Evolutionary conservation across 768 basidiomycete species (phyloP).

Genomic region (Auricularia cornea): DNA sequence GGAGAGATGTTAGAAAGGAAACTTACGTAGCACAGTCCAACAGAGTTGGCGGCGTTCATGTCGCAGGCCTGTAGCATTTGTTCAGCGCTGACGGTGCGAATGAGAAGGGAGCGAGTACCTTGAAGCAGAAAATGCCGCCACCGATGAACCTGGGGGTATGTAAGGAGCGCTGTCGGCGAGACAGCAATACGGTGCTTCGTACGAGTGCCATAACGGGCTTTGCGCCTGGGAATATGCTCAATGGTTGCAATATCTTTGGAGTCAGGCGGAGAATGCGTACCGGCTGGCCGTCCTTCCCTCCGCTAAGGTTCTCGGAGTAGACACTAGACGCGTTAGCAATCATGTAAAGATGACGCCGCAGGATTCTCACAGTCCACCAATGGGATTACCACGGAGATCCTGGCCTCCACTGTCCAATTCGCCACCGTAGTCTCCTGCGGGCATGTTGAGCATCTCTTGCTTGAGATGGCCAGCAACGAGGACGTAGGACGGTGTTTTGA

Average conservation of each 20-base stretch:
- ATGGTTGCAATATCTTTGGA: too few relatives aligned
- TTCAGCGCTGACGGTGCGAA: constrained; percentile 34
- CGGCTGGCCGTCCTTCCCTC: constrained; percentile 40
- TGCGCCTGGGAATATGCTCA: too few relatives aligned
- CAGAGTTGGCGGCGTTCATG: constrained; percentile 39
- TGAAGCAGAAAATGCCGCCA: constrained; percentile 54
- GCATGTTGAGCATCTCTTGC: constrained; percentile 50
- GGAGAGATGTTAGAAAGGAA: background rate
- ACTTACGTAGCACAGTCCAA: background rate
- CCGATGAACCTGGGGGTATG: constrained; percentile 56
- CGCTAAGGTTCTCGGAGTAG: constrained; percentile 32
- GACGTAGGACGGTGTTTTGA: constrained; percentile 31
- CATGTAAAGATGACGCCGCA: background rate
- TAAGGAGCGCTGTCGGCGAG: constrained; percentile 14
- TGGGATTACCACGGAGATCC: constrained; percentile 57
- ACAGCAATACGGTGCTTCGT: constrained; percentile 14
- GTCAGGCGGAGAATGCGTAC: too few relatives aligned
- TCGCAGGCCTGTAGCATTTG: constrained; percentile 43
- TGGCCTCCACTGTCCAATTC: constrained; percentile 60
- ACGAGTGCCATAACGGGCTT: constrained; percentile 56
- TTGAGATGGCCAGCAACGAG: constrained; percentile 57
- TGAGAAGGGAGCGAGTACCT: constrained; percentile 44
- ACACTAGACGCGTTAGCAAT: constrained; percentile 24
- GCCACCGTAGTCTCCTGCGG: constrained; percentile 52
- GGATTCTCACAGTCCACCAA: constrained; percentile 49